Percentiles rank a stretch among this genome's conserved stretches.
Conservation (phyloP, 1,284 basidiomycete genomes). For the Fomitopsis betulina region DNA sequence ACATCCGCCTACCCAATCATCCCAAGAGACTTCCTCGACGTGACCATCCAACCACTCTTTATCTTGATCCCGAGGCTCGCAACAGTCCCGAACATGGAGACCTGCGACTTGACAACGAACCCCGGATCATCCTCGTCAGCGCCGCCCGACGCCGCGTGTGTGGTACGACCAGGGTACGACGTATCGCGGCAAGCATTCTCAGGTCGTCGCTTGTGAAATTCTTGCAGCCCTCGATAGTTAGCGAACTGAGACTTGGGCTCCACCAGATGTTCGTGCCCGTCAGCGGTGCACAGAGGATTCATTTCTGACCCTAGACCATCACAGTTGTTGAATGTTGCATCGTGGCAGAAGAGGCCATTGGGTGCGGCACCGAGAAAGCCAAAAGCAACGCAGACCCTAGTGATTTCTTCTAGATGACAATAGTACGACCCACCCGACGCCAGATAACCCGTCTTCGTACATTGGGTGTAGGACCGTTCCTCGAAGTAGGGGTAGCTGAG, state of each 20-base stretch:
- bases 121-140: neutral
- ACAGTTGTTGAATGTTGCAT: neutral
- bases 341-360: no score
- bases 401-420: neutral
- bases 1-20: neutral
- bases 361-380: neutral
- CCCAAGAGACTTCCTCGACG: neutral
- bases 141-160: neutral
- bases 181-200: neutral
- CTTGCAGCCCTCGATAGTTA: neutral
- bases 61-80: neutral
- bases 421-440: neutral
- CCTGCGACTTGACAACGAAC: neutral
- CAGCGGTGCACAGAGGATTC: neutral
- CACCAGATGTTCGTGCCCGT: neutral
- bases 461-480: neutral
- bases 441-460: neutral
- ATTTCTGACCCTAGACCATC: neutral
- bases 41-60: neutral
- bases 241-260: neutral
- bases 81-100: neutral
- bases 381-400: neutral
- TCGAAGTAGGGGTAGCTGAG: neutral
- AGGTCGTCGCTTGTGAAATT: neutral
- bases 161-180: neutral